A percentile compares a stretch with the other conserved stretches of the same genome.
Evolutionary conservation across 108 stramenopile genomes (phyloP).

Genomic region (Craspedostauros australis): DNA sequence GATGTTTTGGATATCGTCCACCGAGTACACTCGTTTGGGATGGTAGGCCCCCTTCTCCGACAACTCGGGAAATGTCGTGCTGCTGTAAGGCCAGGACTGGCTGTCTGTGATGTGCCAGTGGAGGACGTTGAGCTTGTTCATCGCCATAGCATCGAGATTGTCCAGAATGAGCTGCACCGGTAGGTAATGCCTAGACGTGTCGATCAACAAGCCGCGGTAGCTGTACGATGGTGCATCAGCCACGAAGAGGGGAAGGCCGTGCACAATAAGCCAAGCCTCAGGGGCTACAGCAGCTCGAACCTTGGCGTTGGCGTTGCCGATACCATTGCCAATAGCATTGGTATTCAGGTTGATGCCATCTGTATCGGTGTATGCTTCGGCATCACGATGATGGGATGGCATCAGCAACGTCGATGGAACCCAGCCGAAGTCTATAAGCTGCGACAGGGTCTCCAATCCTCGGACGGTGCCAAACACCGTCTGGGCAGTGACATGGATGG

Average conservation of each 20-base stretch:
- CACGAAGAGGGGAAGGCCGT: constrained; percentile 29
- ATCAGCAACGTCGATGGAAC: no score
- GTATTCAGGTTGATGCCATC: not conserved
- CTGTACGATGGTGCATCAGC: constrained; percentile 51
- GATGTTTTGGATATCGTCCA: constrained; percentile 34
- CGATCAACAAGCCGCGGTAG: constrained; percentile 75
- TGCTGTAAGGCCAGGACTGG: constrained; percentile 47
- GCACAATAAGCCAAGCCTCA: no score
- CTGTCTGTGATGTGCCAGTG: constrained; percentile 76
- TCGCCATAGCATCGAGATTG: constrained; percentile 53
- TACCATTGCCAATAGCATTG: not conserved
- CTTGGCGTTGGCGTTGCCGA: not conserved
- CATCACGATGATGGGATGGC: no score
- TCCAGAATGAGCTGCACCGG: constrained; percentile 49
- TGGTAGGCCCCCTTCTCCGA: constrained; percentile 36
- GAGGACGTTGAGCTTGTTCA: constrained; percentile 68
- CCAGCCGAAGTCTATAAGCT: constrained; percentile 46
- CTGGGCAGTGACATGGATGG: constrained; percentile 7
- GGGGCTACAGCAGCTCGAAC: no score
- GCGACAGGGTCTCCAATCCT: constrained; percentile 54
- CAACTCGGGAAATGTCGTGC: constrained; percentile 27
- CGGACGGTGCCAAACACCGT: constrained; percentile 55
- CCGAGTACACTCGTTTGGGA: constrained; percentile 32
- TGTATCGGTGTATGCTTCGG: no score
- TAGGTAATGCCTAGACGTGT: constrained; percentile 71